Conservation (phyloP, 441 rosid species). For the Euphorbia schlechtendalii region DNA sequence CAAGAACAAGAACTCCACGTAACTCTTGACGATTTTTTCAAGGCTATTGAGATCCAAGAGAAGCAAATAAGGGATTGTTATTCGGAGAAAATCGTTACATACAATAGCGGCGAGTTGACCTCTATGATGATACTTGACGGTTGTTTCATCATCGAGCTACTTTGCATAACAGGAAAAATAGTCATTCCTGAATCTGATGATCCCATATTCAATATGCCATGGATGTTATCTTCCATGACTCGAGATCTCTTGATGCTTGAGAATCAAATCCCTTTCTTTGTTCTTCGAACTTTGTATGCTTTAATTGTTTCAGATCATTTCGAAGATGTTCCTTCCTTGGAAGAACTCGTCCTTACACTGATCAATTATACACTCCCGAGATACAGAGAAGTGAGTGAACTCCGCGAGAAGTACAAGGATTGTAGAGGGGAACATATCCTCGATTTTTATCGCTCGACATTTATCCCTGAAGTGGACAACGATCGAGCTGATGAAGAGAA, state of each 20-base stretch:
- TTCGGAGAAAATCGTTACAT: constrained; percentile 19
- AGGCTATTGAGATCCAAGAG: background rate
- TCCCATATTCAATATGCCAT: constrained; percentile 32
- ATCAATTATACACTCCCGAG: constrained; percentile 23
- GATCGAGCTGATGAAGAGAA: too few relatives aligned
- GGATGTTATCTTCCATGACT: constrained; percentile 28
- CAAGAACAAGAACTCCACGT: background rate
- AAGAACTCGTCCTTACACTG: constrained; percentile 24
- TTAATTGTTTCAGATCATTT: constrained; percentile 8
- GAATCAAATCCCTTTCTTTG: too few relatives aligned
- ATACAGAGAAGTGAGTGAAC: background rate
- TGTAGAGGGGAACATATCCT: too few relatives aligned
- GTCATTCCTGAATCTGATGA: constrained; percentile 15
- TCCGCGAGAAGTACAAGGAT: constrained; percentile 5
- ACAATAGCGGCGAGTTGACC: constrained; percentile 19
- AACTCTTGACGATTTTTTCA: background rate
- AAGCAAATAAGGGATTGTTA: constrained; percentile 27
- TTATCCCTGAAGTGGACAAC: background rate
- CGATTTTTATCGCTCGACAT: constrained; percentile 38
- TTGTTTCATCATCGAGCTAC: constrained; percentile 36
- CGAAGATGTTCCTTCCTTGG: constrained; percentile 9
- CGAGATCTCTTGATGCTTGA: constrained; percentile 34
- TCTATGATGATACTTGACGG: constrained; percentile 43
- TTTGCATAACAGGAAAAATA: constrained; percentile 22
- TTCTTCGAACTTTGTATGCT: constrained; percentile 23